Evolutionary conservation across 805 yeast species (phyloP).

Genomic region (Suhomyces faveliae): DNA sequence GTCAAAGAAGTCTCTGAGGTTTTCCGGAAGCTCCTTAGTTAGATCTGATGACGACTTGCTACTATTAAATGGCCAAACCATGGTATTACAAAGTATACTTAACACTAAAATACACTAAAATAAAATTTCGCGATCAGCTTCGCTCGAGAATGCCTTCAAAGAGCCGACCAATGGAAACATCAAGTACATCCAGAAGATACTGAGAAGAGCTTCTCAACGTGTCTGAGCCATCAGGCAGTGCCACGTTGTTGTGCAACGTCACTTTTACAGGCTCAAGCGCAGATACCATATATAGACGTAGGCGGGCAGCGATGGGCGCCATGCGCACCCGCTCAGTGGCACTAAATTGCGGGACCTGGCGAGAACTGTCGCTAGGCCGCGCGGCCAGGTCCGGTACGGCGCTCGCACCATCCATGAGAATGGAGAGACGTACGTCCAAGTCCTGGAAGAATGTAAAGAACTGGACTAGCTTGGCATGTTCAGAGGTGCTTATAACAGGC

Average conservation of each 20-base stretch:
- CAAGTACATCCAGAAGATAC: conserved; percentile 18
- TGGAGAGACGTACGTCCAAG: conserved; percentile 28
- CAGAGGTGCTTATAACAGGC: conserved; percentile 7
- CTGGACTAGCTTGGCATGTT: conserved; percentile 13
- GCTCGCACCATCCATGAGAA: conserved; percentile 25
- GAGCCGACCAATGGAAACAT: conserved; percentile 36
- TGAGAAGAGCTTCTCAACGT: background rate
- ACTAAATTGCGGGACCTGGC: conserved; percentile 22
- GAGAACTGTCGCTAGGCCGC: background rate
- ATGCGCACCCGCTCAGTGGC: conserved; percentile 54
- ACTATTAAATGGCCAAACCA: conserved; percentile 33
- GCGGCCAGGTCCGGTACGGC: background rate
- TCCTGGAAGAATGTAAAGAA: conserved; percentile 37
- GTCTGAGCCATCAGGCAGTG: background rate
- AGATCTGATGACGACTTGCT: conserved; percentile 26
- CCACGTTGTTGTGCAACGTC: conserved; percentile 6
- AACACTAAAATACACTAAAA: background rate
- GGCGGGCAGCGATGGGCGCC: conserved; percentile 51
- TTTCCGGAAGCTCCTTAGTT: conserved; percentile 33
- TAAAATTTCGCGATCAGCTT: conserved; percentile 5
- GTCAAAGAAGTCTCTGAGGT: conserved; percentile 31
- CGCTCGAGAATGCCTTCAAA: conserved; percentile 42
- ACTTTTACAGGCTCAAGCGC: conserved; percentile 21
- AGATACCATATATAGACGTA: conserved; percentile 41
- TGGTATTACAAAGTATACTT: background rate